These are phyloP conservation scores for Coniophora puteana DNA, from an alignment of 1,284 basidiomycete species.

Conservation along the genomic window DNA sequence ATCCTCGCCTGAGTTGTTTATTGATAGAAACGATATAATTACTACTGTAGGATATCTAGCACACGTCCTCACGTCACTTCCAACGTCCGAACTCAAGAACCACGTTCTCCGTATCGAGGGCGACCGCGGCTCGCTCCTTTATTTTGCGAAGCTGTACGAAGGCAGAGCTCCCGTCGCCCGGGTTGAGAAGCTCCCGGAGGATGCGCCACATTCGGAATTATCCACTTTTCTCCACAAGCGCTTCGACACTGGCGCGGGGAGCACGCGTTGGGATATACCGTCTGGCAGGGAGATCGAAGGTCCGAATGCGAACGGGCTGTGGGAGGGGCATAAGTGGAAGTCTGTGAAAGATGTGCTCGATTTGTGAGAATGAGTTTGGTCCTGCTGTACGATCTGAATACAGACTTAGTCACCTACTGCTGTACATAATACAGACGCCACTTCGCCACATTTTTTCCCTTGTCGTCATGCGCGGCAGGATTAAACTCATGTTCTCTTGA, in stretches of 20 bases:
- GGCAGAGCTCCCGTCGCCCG: neutral
- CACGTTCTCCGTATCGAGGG: constrained; percentile 24
- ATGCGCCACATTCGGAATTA: constrained; percentile 3
- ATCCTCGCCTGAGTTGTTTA: neutral
- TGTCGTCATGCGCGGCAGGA: too few species aligned
- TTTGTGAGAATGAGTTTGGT: constrained; percentile 14
- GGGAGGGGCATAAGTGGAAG: constrained; percentile 2
- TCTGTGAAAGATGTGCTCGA: constrained; percentile 11
- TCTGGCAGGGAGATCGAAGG: neutral
- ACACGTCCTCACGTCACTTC: constrained; percentile 19
- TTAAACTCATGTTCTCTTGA: too few species aligned
- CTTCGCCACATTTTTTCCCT: too few species aligned
- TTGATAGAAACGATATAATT: neutral
- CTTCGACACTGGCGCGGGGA: neutral
- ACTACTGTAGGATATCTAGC: constrained; percentile 18
- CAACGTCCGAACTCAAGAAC: constrained; percentile 16
- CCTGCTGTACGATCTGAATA: too few species aligned
- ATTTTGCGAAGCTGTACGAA: neutral
- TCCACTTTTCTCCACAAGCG: neutral
- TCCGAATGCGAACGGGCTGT: constrained; percentile 1
- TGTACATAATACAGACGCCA: too few species aligned
- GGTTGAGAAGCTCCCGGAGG: neutral
- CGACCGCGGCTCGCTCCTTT: constrained; percentile 5
- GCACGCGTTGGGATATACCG: neutral
- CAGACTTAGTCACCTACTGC: too few species aligned